phyloP scores from a whole-genome alignment of 192 early-diverging fungal species.

The Thoreauomyces humboldtii region DNA sequence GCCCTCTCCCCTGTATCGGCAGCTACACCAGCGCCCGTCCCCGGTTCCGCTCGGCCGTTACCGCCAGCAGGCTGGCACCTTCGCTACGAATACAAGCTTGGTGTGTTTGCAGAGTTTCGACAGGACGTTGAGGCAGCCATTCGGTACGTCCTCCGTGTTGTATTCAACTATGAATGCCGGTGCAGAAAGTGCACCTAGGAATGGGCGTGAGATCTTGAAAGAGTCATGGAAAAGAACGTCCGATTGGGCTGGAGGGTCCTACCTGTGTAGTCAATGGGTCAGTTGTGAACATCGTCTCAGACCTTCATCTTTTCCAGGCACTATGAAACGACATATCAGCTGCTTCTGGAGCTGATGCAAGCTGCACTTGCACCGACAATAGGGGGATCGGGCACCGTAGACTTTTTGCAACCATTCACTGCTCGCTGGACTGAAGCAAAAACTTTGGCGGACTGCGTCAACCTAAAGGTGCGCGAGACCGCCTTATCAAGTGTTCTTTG shows the following conservation, averaged over 20 bases:
- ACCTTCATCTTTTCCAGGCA: slow-evolving; percentile 39
- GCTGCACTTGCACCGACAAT: slow-evolving; percentile 38
- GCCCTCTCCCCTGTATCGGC: background rate
- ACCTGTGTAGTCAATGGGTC: no score
- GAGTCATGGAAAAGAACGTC: no score
- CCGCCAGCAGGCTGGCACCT: slow-evolving; percentile 64
- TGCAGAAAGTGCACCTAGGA: no score
- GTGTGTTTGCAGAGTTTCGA: slow-evolving; percentile 53
- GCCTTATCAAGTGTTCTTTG: no score
- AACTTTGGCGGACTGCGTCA: slow-evolving; percentile 68
- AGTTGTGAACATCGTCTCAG: no score
- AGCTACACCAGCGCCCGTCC: background rate
- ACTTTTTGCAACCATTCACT: slow-evolving; percentile 48
- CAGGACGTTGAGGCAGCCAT: slow-evolving; percentile 51
- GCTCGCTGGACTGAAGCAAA: slow-evolving; percentile 74
- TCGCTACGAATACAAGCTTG: slow-evolving; percentile 77
- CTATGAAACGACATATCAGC: slow-evolving; percentile 68
- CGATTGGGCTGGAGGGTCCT: no score
- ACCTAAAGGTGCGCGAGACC: slow-evolving; percentile 60
- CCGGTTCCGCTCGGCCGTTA: slow-evolving; percentile 24
- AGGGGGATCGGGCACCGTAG: slow-evolving; percentile 14
- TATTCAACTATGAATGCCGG: no score
- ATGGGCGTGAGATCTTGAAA: no score
- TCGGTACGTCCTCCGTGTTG: no score
- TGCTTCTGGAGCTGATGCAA: slow-evolving; percentile 64